phyloP scores from a whole-genome alignment of 768 basidiomycete genomes.

The Lyophyllum shimeji region DNA sequence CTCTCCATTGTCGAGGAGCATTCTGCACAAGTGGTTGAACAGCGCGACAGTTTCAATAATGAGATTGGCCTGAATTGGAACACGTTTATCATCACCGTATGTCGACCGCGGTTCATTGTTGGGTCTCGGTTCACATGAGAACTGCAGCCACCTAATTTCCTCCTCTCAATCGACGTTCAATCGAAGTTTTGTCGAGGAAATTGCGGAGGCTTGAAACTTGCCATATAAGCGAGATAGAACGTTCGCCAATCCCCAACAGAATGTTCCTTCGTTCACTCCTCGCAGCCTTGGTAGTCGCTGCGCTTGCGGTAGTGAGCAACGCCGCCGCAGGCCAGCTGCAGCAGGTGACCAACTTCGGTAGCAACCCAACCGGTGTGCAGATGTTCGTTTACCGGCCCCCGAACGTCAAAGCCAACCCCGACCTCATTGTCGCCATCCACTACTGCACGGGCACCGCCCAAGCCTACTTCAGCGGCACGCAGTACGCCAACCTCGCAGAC shows the following conservation, averaged over 20 bases:
- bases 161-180: slow-evolving; percentile 6
- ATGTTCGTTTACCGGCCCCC: slow-evolving; percentile 47
- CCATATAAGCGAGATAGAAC: background rate
- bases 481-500: slow-evolving; percentile 51
- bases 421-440: slow-evolving; percentile 54
- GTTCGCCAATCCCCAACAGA: background rate
- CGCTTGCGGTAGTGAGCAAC: slow-evolving; percentile 19
- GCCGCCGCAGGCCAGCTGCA: slow-evolving; percentile 30
- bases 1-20: no score
- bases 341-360: slow-evolving; percentile 45
- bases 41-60: no score
- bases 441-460: slow-evolving; percentile 52
- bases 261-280: slow-evolving; percentile 9
- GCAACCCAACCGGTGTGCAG: slow-evolving; percentile 53
- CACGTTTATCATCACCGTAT: no score
- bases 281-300: slow-evolving; percentile 14
- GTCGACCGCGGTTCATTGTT: no score
- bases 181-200: slow-evolving; percentile 16
- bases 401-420: slow-evolving; percentile 34
- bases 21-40: no score
- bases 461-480: slow-evolving; percentile 48
- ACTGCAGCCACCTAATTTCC: no score
- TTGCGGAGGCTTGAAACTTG: background rate
- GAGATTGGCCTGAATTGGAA: no score
- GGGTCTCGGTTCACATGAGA: no score